Percentiles rank a stretch among this genome's conserved stretches.
Conservation (phyloP, 2,329 filamentous ascomycete species). For the Fusarium dlaminii region DNA sequence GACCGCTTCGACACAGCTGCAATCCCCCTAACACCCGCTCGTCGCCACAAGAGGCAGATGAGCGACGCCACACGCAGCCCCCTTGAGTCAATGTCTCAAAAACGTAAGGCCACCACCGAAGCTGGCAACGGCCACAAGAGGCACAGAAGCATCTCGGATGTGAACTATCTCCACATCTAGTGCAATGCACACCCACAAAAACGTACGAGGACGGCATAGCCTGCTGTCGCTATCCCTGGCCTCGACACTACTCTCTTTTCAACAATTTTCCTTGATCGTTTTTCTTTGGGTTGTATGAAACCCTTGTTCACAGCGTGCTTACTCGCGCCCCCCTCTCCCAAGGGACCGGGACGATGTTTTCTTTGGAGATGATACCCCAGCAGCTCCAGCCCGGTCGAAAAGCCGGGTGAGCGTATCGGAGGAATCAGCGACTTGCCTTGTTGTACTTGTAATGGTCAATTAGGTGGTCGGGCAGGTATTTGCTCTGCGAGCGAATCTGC, state of each 20-base stretch:
- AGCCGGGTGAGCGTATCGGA: conserved; percentile 32
- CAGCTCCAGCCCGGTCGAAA: conserved; percentile 35
- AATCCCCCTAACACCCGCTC: conserved; percentile 73
- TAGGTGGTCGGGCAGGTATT: not conserved
- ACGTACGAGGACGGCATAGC: conserved; percentile 60
- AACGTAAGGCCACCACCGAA: conserved; percentile 64
- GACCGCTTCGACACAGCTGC: conserved; percentile 73
- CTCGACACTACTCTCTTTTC: conserved; percentile 44
- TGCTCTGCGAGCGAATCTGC: conserved; percentile 33
- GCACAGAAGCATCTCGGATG: conserved; percentile 68
- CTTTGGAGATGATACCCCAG: conserved; percentile 37
- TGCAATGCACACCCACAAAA: conserved; percentile 38
- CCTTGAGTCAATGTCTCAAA: conserved; percentile 58
- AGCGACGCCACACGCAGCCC: conserved; percentile 60
- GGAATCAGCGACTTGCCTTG: conserved; percentile 28
- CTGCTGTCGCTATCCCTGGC: conserved; percentile 54
- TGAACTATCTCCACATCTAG: conserved; percentile 59
- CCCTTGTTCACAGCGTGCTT: conserved; percentile 36
- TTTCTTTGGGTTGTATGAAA: conserved; percentile 26
- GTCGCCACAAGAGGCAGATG: conserved; percentile 63
- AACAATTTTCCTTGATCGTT: conserved; percentile 27
- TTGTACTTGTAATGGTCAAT: not conserved
- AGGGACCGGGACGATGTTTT: conserved; percentile 27
- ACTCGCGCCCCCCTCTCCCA: conserved; percentile 4
- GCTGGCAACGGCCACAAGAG: conserved; percentile 60